Conservation (phyloP, 2,329 filamentous ascomycete species). For the Acrodontium crateriforme region DNA sequence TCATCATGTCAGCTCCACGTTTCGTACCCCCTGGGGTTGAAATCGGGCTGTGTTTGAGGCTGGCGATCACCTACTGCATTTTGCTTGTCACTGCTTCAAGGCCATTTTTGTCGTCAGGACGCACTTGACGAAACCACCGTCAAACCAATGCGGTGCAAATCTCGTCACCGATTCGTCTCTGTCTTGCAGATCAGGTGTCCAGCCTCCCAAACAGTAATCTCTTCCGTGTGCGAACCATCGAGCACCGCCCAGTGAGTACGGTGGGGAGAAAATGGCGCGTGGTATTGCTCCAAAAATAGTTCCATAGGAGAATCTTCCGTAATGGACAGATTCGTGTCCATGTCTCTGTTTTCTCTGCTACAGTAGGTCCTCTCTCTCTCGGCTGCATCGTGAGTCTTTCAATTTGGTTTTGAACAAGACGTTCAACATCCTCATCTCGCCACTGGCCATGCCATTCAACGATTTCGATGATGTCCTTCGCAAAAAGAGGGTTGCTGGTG, state of each 20-base stretch:
- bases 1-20: constrained; percentile 18
- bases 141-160: constrained; percentile 42
- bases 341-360: too few species aligned
- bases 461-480: constrained; percentile 35
- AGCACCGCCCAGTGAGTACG: constrained; percentile 29
- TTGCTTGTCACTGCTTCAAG: constrained; percentile 22
- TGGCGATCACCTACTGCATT: constrained; percentile 26
- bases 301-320: constrained; percentile 33
- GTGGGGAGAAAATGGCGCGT: constrained; percentile 30
- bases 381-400: too few species aligned
- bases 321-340: too few species aligned
- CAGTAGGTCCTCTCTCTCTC: too few species aligned
- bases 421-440: constrained; percentile 16
- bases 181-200: constrained; percentile 38
- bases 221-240: constrained; percentile 28
- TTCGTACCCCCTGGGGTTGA: constrained; percentile 26
- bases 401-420: too few species aligned
- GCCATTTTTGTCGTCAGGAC: constrained; percentile 25
- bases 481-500: constrained; percentile 32
- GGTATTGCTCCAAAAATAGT: constrained; percentile 34
- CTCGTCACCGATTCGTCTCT: constrained; percentile 39
- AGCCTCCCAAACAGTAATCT: constrained; percentile 36
- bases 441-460: constrained; percentile 27
- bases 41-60: constrained; percentile 30
- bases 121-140: constrained; percentile 33